These are phyloP conservation scores for Cenchrus americanus DNA, from an alignment of 176 grass and related monocot species.

Conservation along the genomic window DNA sequence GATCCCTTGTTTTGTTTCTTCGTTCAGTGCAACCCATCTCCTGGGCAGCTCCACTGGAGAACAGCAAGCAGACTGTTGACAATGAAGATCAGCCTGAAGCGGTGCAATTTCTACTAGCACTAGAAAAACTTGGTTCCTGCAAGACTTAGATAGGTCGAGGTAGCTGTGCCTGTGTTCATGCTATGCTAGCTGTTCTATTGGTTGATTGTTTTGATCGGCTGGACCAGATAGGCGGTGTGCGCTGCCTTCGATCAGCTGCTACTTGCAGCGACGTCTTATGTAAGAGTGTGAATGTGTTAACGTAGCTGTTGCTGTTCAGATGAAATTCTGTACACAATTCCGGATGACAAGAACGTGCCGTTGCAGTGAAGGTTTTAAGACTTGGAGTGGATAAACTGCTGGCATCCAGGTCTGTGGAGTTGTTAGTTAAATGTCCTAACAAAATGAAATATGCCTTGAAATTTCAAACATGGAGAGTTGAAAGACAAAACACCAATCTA, in stretches of 20 bases:
- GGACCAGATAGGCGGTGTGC: not conserved
- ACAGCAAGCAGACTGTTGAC: not conserved
- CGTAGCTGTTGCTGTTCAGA: not conserved
- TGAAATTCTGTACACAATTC: not conserved
- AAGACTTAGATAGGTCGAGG: not conserved
- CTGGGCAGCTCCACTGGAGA: not conserved
- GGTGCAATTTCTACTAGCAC: not conserved
- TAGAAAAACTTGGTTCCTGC: not conserved
- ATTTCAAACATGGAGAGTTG: too few species aligned
- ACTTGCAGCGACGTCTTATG: not conserved
- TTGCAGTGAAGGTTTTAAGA: not conserved
- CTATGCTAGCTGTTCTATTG: not conserved
- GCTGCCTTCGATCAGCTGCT: too few species aligned
- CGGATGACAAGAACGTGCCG: not conserved
- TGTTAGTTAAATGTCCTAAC: too few species aligned
- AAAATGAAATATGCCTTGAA: too few species aligned
- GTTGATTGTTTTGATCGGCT: not conserved
- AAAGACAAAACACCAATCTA: too few species aligned
- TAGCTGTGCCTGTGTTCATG: not conserved
- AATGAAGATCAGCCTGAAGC: not conserved
- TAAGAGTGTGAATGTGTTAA: too few species aligned
- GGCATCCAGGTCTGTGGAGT: not conserved
- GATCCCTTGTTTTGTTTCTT: conserved; percentile 15
- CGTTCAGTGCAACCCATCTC: conserved; percentile 31
- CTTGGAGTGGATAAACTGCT: not conserved